Conservation (phyloP, 2,329 filamentous ascomycete species). For the Fusarium drepaniforme region DNA sequence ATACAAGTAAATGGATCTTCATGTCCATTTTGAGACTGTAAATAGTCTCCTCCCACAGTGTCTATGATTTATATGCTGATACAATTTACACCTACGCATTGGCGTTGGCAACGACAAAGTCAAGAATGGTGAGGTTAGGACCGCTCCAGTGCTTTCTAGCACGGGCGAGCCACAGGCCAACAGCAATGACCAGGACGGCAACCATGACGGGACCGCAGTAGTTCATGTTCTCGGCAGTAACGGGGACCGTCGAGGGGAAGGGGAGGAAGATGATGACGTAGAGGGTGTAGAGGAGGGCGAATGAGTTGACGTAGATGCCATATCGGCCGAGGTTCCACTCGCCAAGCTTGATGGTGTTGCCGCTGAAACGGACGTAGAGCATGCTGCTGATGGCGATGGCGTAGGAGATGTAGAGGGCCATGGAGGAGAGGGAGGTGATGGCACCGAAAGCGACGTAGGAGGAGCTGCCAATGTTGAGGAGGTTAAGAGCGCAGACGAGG, state of each 20-base stretch:
- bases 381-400: constrained; percentile 42
- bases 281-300: constrained; percentile 39
- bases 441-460: constrained; percentile 43
- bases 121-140: constrained; percentile 40
- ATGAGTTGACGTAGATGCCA: constrained; percentile 31
- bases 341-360: constrained; percentile 30
- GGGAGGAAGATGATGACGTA: constrained; percentile 43
- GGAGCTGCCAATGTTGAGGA: constrained; percentile 41
- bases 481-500: constrained; percentile 42
- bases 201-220: constrained; percentile 44
- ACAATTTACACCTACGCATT: neutral
- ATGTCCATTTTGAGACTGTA: neutral
- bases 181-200: constrained; percentile 30
- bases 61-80: neutral
- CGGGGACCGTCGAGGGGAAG: constrained; percentile 39
- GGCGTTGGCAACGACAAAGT: constrained; percentile 37
- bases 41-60: neutral
- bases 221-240: constrained; percentile 40
- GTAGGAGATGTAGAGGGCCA: constrained; percentile 43
- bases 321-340: constrained; percentile 41
- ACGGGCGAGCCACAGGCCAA: constrained; percentile 32
- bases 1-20: neutral
- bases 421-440: constrained; percentile 38
- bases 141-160: constrained; percentile 41
- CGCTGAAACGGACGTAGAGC: constrained; percentile 33